phyloP scores from a whole-genome alignment of 2,329 filamentous ascomycete genomes.

The Cordyceps pruinosa region DNA sequence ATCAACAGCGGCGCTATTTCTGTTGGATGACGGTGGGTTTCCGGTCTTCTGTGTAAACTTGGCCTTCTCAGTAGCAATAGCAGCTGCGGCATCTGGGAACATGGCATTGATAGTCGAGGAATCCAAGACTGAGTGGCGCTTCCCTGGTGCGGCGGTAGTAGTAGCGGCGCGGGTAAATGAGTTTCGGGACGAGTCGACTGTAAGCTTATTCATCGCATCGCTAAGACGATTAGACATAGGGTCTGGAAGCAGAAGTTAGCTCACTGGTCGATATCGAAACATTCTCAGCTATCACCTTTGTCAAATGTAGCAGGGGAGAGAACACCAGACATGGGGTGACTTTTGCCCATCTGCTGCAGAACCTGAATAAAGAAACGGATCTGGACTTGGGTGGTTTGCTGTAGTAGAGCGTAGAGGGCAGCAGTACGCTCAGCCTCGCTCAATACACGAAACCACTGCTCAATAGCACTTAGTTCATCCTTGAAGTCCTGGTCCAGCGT shows the following conservation, averaged over 20 bases:
- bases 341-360: constrained; percentile 97
- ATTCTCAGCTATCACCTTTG: constrained; percentile 59
- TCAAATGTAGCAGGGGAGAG: constrained; percentile 94
- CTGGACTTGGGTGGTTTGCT: constrained; percentile 98
- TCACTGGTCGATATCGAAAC: constrained; percentile 8
- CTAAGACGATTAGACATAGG: constrained; percentile 94
- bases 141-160: constrained; percentile 64
- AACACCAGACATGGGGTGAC: constrained; percentile 92
- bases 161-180: constrained; percentile 76
- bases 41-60: constrained; percentile 96
- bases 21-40: constrained; percentile 80
- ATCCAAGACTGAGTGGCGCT: constrained; percentile 92
- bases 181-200: constrained; percentile 78
- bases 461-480: constrained; percentile 95
- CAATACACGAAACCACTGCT: constrained; percentile 97
- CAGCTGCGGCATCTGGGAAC: constrained; percentile 96
- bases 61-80: constrained; percentile 97
- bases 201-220: constrained; percentile 94
- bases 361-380: constrained; percentile 99
- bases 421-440: constrained; percentile 96
- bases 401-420: constrained; percentile 86
- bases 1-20: constrained; percentile 79
- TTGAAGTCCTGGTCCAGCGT: constrained; percentile 99
- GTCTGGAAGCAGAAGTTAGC: constrained; percentile 49
- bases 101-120: constrained; percentile 92